Base-by-base conservation (phyloP, 352 stramenopile species). In the Ophiocytium majus region DNA sequence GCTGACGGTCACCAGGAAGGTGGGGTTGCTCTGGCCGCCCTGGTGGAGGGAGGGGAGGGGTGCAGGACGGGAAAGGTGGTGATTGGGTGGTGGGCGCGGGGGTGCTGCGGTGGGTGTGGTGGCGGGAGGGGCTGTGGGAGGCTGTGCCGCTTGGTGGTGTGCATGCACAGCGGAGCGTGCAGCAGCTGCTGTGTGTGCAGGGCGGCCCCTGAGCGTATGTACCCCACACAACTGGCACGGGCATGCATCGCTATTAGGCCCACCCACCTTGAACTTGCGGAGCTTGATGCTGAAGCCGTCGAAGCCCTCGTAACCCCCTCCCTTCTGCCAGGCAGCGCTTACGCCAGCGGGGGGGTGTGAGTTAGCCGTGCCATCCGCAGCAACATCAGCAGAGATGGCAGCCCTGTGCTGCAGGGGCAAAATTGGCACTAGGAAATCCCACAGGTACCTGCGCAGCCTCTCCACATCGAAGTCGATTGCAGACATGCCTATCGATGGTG, bases 1-100 rank as follows among this genome's bases (percentile, higher is more conserved):
- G 19, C 76, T 63, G 28, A 87, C 43, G 35, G 35, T 85, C 17
- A 91, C 43, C 57, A 89, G 63, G 82, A 89, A 92, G 23, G 90
- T 92, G 23, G 90, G 90, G 82, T 92, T 92, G 10, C 34, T 84
- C 82, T 92, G 90, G 19, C 90, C 90, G 75, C 79, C 86, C 32
- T 88, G 66, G 5, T 5, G 32, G 35, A 14, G 5, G 43, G 43
- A 57, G 43, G 43, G 43, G 43, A 5, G 43, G 5, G 43, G 43
- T 57, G 43, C 5, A 57, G 43, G 43, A 14, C 5, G 43, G 43
- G 43, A 14, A 14, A 14, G 43, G 43, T 57, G 43, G 43, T 5
- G 43, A 14, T 5, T 57, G 43, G 43, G 43, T 14, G 43, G 43
- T 5, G 43, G 43, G 43, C 5, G 43, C 5, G 43, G 43, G 43